Evolutionary conservation across 306 rosid species (phyloP).

Genomic region (Styphnolobium japonicum): DNA sequence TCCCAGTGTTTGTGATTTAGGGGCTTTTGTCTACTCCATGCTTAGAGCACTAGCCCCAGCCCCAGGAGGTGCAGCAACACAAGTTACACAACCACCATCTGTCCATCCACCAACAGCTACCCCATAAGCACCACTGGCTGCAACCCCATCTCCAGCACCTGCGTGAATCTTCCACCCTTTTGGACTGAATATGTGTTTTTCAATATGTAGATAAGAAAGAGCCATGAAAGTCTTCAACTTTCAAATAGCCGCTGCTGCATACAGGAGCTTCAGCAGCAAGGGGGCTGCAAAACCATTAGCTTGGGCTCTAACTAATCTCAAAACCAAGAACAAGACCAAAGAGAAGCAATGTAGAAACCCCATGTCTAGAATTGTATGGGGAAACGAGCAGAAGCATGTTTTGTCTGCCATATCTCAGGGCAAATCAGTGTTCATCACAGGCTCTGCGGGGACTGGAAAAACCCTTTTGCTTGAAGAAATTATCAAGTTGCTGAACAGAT

Average conservation of each 20-base stretch:
- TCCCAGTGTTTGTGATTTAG: too few species aligned
- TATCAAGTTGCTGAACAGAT: conserved; percentile 13
- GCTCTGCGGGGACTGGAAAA: conserved; percentile 53
- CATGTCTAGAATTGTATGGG: conserved; percentile 28
- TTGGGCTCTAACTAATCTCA: neutral
- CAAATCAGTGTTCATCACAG: conserved; percentile 44
- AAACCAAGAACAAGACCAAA: neutral
- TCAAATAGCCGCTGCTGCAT: conserved; percentile 6
- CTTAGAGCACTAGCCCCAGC: too few species aligned
- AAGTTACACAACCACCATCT: too few species aligned
- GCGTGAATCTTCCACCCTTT: too few species aligned
- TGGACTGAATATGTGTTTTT: too few species aligned
- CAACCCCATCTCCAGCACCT: too few species aligned
- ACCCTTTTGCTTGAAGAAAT: conserved; percentile 35
- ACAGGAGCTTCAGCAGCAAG: conserved; percentile 34
- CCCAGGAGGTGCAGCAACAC: too few species aligned
- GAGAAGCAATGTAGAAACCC: neutral
- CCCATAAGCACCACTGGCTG: too few species aligned
- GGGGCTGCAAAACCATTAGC: neutral
- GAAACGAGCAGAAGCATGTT: conserved; percentile 32
- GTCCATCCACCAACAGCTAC: too few species aligned
- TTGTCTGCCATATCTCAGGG: conserved; percentile 28
- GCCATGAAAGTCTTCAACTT: conserved; percentile 7
- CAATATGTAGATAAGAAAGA: neutral
- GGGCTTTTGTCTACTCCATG: too few species aligned